Conservation (phyloP, 495 filamentous ascomycete species). For the Halenospora varia region DNA sequence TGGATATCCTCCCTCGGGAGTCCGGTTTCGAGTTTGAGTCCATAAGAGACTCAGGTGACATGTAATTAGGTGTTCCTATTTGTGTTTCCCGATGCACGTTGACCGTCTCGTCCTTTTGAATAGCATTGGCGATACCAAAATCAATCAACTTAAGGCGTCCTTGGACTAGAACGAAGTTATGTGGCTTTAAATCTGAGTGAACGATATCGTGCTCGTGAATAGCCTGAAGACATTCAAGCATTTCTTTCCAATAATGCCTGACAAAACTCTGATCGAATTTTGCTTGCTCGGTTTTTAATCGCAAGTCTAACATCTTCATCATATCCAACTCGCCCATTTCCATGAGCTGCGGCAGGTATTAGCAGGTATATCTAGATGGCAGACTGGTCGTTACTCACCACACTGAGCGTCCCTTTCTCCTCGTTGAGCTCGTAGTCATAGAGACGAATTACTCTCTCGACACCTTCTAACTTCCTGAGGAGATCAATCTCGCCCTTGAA, state of each 20-base stretch:
- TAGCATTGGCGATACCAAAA: conserved; percentile 97
- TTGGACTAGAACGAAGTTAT: conserved; percentile 87
- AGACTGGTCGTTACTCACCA: conserved; percentile 48
- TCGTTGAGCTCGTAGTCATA: conserved; percentile 93
- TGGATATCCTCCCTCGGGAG: conserved; percentile 48
- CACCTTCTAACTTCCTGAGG: conserved; percentile 71
- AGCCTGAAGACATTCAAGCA: conserved; percentile 90
- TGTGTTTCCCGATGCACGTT: conserved; percentile 96
- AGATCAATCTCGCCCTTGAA: conserved; percentile 98
- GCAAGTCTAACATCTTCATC: conserved; percentile 74
- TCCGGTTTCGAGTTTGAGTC: conserved; percentile 67
- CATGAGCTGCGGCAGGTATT: conserved; percentile 61
- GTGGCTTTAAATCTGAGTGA: conserved; percentile 93
- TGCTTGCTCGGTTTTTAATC: conserved; percentile 67
- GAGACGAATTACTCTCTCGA: conserved; percentile 83
- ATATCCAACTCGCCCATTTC: conserved; percentile 96
- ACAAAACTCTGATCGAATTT: conserved; percentile 83
- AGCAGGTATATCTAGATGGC: background rate
- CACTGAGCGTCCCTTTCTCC: conserved; percentile 77
- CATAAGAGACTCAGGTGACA: conserved; percentile 90
- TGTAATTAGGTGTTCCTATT: conserved; percentile 96
- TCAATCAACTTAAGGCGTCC: conserved; percentile 85
- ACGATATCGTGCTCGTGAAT: conserved; percentile 89
- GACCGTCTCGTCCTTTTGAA: conserved; percentile 87
- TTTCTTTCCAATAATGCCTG: conserved; percentile 98